phyloP scores from a whole-genome alignment of 805 yeast genomes.

The Candida pseudoglaebosa region DNA sequence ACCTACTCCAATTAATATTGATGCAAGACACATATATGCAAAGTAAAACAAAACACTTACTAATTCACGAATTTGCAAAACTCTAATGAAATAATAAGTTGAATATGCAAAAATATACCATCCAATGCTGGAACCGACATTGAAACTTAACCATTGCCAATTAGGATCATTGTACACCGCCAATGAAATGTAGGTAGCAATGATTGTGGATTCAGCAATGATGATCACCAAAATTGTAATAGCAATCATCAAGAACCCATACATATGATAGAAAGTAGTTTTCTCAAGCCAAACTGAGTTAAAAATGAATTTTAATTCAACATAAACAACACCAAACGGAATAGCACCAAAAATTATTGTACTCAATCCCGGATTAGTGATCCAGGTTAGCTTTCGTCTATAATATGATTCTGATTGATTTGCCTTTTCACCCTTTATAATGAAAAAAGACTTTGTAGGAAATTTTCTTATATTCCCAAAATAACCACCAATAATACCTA shows the following conservation, averaged over 20 bases:
- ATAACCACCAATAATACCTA: conserved; percentile 70
- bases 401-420: neutral
- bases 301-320: conserved; percentile 68
- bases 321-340: conserved; percentile 79
- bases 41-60: conserved; percentile 67
- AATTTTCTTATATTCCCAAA: conserved; percentile 38
- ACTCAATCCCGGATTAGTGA: conserved; percentile 10
- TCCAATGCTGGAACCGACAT: conserved; percentile 66
- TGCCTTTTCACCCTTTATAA: conserved; percentile 7
- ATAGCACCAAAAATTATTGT: conserved; percentile 59
- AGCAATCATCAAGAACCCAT: conserved; percentile 70
- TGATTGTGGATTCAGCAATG: conserved; percentile 66
- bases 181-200: conserved; percentile 63
- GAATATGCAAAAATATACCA: conserved; percentile 68
- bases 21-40: conserved; percentile 64
- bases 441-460: conserved; percentile 17
- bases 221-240: conserved; percentile 56
- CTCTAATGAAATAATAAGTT: conserved; percentile 56
- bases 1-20: conserved; percentile 58
- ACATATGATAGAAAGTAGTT: conserved; percentile 73
- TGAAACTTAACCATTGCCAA: conserved; percentile 85
- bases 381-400: neutral
- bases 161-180: conserved; percentile 48
- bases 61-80: conserved; percentile 60
- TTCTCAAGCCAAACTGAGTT: conserved; percentile 78